Conservation (phyloP, 164 flowering plant species). For the Platanus orientalis region DNA sequence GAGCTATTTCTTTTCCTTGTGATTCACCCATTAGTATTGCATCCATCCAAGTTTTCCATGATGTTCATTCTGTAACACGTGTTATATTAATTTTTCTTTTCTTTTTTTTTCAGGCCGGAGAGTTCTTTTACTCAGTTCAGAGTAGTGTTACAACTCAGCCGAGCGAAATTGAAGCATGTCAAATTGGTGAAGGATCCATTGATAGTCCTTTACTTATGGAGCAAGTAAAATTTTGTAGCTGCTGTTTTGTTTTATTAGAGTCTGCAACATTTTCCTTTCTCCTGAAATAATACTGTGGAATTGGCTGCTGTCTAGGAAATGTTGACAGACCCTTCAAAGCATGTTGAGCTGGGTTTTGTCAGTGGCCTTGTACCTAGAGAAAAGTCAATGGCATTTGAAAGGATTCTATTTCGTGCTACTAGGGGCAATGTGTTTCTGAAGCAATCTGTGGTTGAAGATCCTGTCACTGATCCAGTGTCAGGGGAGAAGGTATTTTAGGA, state of each 20-base stretch:
- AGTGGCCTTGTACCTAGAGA: slow-evolving; percentile 89
- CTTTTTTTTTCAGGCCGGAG: slow-evolving; percentile 66
- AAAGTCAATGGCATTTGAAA: slow-evolving; percentile 90
- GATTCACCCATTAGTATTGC: neutral
- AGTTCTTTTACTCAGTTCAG: slow-evolving; percentile 70
- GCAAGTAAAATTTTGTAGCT: slow-evolving; percentile 38
- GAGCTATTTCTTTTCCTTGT: neutral
- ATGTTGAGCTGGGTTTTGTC: slow-evolving; percentile 80
- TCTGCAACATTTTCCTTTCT: neutral
- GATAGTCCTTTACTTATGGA: slow-evolving; percentile 74
- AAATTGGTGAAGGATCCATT: slow-evolving; percentile 51
- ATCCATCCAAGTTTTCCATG: neutral
- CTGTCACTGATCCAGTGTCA: slow-evolving; percentile 84
- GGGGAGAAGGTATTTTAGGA: slow-evolving; percentile 80
- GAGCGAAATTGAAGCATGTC: slow-evolving; percentile 52
- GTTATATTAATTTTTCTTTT: slow-evolving; percentile 1
- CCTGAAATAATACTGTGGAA: slow-evolving; percentile 4
- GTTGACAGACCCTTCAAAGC: slow-evolving; percentile 66
- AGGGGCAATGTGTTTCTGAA: slow-evolving; percentile 86
- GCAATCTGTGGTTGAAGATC: slow-evolving; percentile 65
- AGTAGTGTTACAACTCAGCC: slow-evolving; percentile 74
- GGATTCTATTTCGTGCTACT: slow-evolving; percentile 96
- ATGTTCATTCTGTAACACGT: neutral
- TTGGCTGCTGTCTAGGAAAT: slow-evolving; percentile 46
- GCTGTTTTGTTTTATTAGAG: slow-evolving; percentile 1